A percentile compares a stretch with the other conserved stretches of the same genome.
Conservation (phyloP, 1,284 basidiomycete genomes). For the Irpex rosettiformis region DNA sequence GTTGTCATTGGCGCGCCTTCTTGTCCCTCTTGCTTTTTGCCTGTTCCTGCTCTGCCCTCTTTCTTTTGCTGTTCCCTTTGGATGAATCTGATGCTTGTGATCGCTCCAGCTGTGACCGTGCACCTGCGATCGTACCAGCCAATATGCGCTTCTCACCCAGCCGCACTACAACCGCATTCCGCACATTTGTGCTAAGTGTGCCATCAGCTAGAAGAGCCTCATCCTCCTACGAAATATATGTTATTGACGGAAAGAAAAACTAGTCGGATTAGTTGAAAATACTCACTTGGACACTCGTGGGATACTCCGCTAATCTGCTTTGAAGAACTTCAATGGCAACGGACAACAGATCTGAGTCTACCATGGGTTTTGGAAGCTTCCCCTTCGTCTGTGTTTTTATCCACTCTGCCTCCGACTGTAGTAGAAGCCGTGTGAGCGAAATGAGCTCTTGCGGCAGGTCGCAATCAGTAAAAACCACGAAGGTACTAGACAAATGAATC, state of each 20-base stretch:
- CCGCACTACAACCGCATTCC: constrained; percentile 71
- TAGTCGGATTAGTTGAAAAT: neutral
- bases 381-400: constrained; percentile 59
- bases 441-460: constrained; percentile 63
- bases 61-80: constrained; percentile 15
- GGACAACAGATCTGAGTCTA: constrained; percentile 46
- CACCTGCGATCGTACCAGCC: constrained; percentile 32
- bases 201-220: constrained; percentile 37
- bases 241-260: neutral
- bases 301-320: constrained; percentile 52
- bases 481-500: constrained; percentile 42
- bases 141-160: constrained; percentile 81
- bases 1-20: constrained; percentile 4
- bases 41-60: neutral
- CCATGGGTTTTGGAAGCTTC: constrained; percentile 76
- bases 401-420: constrained; percentile 62
- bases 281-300: constrained; percentile 53
- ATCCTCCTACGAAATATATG: constrained; percentile 46
- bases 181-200: constrained; percentile 41
- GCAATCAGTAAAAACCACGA: constrained; percentile 55
- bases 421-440: constrained; percentile 70
- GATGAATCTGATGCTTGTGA: neutral
- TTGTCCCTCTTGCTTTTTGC: constrained; percentile 1
- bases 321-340: constrained; percentile 48
- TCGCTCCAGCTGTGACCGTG: constrained; percentile 14